Base-by-base conservation (phyloP, 2,329 filamentous ascomycete genomes). In the Phyllosticta citrichinensis region DNA sequence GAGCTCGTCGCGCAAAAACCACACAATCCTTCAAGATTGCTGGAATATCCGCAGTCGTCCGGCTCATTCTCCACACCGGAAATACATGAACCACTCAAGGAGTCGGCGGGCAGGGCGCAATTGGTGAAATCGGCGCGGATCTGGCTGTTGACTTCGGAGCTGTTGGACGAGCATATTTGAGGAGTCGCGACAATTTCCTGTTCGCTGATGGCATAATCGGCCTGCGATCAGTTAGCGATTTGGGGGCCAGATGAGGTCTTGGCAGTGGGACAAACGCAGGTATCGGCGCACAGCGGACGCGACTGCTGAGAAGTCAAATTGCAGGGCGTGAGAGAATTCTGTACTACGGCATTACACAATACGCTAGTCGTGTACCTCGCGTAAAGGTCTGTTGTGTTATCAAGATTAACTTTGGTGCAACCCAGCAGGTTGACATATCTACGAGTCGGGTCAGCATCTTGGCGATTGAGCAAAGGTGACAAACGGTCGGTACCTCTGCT, bases 41-140 rank as follows among this genome's bases (percentile, higher is more conserved):
- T 82, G 51, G 81, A 83, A 71, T 87, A 99, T 55, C 94, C 94
- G 74, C 94, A 99, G 71, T 97, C 90, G 6, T 86, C 75, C 1
- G 87, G 85, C 76, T 99, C 91, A 69, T 99, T 99, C 51, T 81
- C 75, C 58, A 84, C 83, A 55, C 87, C 94, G 51, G 82, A 76
- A 56, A 97, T 86, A 74, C 94, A 99, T 58, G 77, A 80, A 25
- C 81, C 81, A 47, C 86, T 87, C 35, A 99, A 81, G 0, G 94
- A 87, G 63, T 88, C 80, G n/a, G 87, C 84, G 9, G 94, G 92
- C 51, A 93, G 79, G 10, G 91, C 85, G 72, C 94, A 99, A 65
- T 91, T 89, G 17, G 88, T 88, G 70, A 97, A 97, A 73, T 99
- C 94, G 57, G 94, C 89, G 67, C 92, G 83, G 65, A 99, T 93